phyloP scores from a whole-genome alignment of 2,329 filamentous ascomycete genomes.

The Epichloe brachyelytri region DNA sequence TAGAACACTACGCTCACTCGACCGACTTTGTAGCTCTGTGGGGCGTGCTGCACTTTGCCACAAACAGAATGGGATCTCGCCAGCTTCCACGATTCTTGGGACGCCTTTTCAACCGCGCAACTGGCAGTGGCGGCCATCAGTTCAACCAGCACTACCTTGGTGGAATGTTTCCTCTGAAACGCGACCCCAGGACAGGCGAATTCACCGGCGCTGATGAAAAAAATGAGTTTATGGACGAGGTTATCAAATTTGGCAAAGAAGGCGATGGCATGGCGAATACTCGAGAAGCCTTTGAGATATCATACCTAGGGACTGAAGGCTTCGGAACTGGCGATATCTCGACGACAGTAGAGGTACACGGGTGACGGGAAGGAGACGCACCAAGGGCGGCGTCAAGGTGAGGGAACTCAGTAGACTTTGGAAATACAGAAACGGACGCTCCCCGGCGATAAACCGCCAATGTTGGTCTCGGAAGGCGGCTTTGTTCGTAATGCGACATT shows the following conservation, averaged over 20 bases:
- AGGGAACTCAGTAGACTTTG: constrained; percentile 50
- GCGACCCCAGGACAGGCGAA: constrained; percentile 26
- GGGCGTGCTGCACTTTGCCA: constrained; percentile 58
- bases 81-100: constrained; percentile 48
- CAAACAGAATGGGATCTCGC: constrained; percentile 25
- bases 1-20: constrained; percentile 70
- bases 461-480: constrained; percentile 23
- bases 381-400: constrained; percentile 31
- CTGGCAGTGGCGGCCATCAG: constrained; percentile 41
- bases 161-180: constrained; percentile 43
- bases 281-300: constrained; percentile 34
- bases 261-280: constrained; percentile 30
- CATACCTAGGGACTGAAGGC: constrained; percentile 29
- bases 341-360: constrained; percentile 27
- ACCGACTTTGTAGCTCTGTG: constrained; percentile 63
- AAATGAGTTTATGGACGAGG: constrained; percentile 49
- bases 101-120: constrained; percentile 43
- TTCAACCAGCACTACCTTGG: constrained; percentile 49
- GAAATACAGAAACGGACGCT: constrained; percentile 47
- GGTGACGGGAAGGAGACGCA: constrained; percentile 13
- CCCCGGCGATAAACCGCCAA: constrained; percentile 31
- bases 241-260: constrained; percentile 32
- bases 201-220: constrained; percentile 31
- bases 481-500: constrained; percentile 27
- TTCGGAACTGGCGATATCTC: constrained; percentile 23